Evolutionary conservation across 345 rosid genomes (phyloP).

Genomic region (Brassica cretica): DNA sequence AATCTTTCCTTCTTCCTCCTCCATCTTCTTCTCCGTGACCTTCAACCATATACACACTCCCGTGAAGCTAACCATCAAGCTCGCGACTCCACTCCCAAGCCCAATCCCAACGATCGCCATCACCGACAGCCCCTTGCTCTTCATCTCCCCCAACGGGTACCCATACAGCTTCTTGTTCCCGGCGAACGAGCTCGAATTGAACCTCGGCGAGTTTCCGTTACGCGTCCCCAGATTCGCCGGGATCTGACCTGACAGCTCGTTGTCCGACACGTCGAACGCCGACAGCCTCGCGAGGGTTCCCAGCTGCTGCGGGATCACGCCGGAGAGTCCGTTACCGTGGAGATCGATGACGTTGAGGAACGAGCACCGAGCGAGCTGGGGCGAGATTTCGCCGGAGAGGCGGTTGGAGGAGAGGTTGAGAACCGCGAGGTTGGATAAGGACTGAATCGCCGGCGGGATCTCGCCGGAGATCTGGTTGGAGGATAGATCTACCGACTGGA

Average conservation of each 20-base stretch:
- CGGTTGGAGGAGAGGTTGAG: slow-evolving; percentile 87
- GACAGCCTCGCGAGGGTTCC: slow-evolving; percentile 71
- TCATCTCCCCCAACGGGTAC: slow-evolving; percentile 74
- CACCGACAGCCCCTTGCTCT: slow-evolving; percentile 65
- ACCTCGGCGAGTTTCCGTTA: slow-evolving; percentile 61
- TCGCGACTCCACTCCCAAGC: slow-evolving; percentile 84
- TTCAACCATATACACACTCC: slow-evolving; percentile 92
- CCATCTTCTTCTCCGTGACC: slow-evolving; percentile 65
- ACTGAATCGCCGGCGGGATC: slow-evolving; percentile 72
- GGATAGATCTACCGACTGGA: slow-evolving; percentile 89
- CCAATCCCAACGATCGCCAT: slow-evolving; percentile 95
- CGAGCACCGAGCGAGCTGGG: slow-evolving; percentile 70
- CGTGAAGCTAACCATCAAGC: slow-evolving; percentile 81
- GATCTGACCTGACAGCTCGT: slow-evolving; percentile 68
- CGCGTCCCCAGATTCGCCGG: slow-evolving; percentile 66
- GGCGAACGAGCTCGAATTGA: slow-evolving; percentile 65
- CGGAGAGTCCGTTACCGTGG: slow-evolving; percentile 68
- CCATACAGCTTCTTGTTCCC: slow-evolving; percentile 87
- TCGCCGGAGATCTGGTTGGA: slow-evolving; percentile 75
- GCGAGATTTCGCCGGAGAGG: slow-evolving; percentile 77
- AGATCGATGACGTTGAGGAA: slow-evolving; percentile 90
- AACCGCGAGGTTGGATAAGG: slow-evolving; percentile 80
- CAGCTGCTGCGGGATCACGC: slow-evolving; percentile 68
- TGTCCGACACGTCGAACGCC: slow-evolving; percentile 77
- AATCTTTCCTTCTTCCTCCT: slow-evolving; percentile 71